Percentiles rank a stretch among this genome's conserved stretches.
These are phyloP conservation scores for Eucalyptus cloeziana DNA, from an alignment of 345 rosid species.

Conservation along the genomic window DNA sequence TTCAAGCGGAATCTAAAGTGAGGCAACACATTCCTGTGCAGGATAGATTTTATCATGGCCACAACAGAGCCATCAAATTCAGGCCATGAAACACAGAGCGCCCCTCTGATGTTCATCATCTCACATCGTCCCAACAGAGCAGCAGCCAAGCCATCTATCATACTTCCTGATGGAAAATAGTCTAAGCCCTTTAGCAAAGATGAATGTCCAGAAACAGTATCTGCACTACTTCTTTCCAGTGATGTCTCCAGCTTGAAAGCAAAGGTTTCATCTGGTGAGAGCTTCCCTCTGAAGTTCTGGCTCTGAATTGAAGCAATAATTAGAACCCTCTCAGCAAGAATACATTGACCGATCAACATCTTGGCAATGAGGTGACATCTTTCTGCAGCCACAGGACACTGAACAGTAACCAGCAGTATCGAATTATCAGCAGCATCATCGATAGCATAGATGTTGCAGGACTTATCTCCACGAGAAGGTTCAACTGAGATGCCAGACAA, in stretches of 20 bases:
- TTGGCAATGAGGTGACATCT: constrained; percentile 62
- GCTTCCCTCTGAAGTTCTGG: constrained; percentile 70
- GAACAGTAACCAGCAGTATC: constrained; percentile 45
- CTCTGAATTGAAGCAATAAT: constrained; percentile 71
- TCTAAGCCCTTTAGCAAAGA: constrained; percentile 39
- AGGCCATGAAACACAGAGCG: constrained; percentile 76
- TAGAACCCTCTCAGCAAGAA: constrained; percentile 60
- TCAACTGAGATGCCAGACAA: constrained; percentile 49
- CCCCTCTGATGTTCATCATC: constrained; percentile 60
- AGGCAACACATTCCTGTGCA: constrained; percentile 38
- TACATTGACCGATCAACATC: constrained; percentile 50
- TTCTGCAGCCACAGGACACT: constrained; percentile 53
- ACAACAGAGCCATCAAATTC: constrained; percentile 40
- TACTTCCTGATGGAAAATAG: constrained; percentile 86
- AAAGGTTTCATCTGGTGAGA: constrained; percentile 56
- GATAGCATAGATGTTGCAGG: constrained; percentile 71
- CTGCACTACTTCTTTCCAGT: constrained; percentile 30
- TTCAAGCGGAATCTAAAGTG: constrained; percentile 16
- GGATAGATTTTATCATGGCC: constrained; percentile 32
- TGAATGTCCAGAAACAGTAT: constrained; percentile 3
- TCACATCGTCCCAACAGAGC: constrained; percentile 71
- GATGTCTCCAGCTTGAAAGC: constrained; percentile 81
- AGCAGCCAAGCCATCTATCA: constrained; percentile 79
- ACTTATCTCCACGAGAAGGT: constrained; percentile 63
- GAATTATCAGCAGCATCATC: constrained; percentile 10